Conservation (phyloP, 2,329 filamentous ascomycete genomes). For the Ceratocystis colombiana region DNA sequence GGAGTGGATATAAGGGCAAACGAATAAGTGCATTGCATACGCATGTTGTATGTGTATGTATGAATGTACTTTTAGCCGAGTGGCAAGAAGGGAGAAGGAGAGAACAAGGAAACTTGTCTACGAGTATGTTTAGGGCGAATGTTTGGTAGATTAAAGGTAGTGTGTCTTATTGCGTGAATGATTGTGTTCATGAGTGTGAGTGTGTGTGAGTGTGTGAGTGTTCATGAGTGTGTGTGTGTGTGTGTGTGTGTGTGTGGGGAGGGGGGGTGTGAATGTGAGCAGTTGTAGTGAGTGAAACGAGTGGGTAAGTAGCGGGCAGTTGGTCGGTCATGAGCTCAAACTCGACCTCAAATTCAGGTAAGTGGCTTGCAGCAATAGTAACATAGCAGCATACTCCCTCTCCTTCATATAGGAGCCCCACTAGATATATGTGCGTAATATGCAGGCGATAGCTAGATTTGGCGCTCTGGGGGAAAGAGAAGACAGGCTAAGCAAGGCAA, state of each 20-base stretch:
- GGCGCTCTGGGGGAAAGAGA: too few relatives aligned
- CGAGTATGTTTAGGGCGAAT: not conserved
- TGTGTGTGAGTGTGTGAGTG: not conserved
- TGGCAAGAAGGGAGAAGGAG: slow-evolving; percentile 2
- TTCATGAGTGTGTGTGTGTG: too few relatives aligned
- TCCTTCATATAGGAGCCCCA: not conserved
- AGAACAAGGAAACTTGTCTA: not conserved
- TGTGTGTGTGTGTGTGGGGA: not conserved
- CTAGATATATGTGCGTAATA: too few relatives aligned
- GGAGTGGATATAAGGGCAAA: not conserved
- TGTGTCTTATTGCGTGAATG: not conserved
- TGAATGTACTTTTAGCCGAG: not conserved
- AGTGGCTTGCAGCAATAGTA: too few relatives aligned
- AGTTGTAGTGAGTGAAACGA: not conserved
- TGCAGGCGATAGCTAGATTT: too few relatives aligned
- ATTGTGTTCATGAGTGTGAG: not conserved
- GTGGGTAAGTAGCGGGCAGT: not conserved
- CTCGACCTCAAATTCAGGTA: too few relatives aligned
- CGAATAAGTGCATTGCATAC: not conserved
- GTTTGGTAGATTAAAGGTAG: too few relatives aligned
- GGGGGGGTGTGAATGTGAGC: not conserved
- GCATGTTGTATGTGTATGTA: not conserved
- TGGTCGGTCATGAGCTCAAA: not conserved
- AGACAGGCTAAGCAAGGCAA: too few relatives aligned
- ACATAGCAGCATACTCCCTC: not conserved